Evolutionary conservation across 2,329 filamentous ascomycete species (phyloP).

Genomic region (Aspergillus sp.): DNA sequence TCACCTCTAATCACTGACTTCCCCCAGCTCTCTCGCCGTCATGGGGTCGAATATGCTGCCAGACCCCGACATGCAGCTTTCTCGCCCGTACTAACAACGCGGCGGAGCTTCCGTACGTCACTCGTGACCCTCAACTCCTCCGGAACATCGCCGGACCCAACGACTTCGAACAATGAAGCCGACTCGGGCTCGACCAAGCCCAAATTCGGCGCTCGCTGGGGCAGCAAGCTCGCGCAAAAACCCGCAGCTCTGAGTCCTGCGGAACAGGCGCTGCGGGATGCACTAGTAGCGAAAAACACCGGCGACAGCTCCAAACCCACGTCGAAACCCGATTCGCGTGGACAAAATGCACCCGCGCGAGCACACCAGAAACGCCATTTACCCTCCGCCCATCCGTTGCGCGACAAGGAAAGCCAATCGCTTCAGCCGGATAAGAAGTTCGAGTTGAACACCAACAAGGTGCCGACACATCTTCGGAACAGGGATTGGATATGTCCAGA

Average conservation of each 20-base stretch:
- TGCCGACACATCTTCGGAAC: conserved; percentile 3
- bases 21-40: conserved; percentile 36
- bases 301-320: neutral
- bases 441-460: conserved; percentile 4
- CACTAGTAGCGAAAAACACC: conserved; percentile 19
- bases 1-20: neutral
- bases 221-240: conserved; percentile 14
- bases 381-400: neutral
- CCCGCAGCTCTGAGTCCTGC: conserved; percentile 29
- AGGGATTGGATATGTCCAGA: conserved; percentile 29
- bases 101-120: conserved; percentile 37
- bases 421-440: conserved; percentile 12
- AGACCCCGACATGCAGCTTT: conserved; percentile 23
- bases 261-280: conserved; percentile 31
- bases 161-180: conserved; percentile 20
- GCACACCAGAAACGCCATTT: conserved; percentile 5
- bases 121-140: conserved; percentile 26
- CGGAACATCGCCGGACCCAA: conserved; percentile 23
- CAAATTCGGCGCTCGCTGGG: conserved; percentile 30
- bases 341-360: neutral
- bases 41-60: conserved; percentile 38
- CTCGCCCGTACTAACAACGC: conserved; percentile 17
- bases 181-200: conserved; percentile 12
- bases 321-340: neutral
- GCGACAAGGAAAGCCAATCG: conserved; percentile 5